Evolutionary conservation across 805 yeast species (phyloP).

Genomic region (Diddensiella caesifluorescens): DNA sequence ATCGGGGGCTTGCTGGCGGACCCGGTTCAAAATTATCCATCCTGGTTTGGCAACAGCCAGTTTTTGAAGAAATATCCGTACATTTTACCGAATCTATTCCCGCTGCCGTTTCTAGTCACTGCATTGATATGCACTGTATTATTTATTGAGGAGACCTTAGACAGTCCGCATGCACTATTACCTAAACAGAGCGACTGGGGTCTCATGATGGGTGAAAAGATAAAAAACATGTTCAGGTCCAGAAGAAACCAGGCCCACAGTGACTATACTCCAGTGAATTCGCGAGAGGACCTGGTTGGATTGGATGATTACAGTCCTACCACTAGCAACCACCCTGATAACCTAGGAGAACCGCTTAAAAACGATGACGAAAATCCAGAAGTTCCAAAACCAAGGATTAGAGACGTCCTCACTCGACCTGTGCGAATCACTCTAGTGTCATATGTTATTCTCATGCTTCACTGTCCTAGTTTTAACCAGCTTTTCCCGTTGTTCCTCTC

Average conservation of each 20-base stretch:
- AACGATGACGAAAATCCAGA: slow-evolving; percentile 5
- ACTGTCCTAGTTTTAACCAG: slow-evolving; percentile 46
- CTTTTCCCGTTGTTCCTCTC: slow-evolving; percentile 53
- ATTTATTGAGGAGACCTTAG: slow-evolving; percentile 24
- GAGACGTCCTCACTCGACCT: slow-evolving; percentile 20
- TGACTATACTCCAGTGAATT: background rate
- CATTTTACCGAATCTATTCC: slow-evolving; percentile 47
- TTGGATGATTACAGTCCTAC: background rate
- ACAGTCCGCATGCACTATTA: slow-evolving; percentile 13
- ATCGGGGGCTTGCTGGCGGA: slow-evolving; percentile 50
- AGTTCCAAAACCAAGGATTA: slow-evolving; percentile 9
- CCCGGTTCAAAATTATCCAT: slow-evolving; percentile 34
- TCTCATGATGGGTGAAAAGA: slow-evolving; percentile 17
- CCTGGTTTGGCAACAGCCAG: slow-evolving; percentile 23
- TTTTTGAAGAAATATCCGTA: slow-evolving; percentile 40
- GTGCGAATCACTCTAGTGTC: slow-evolving; percentile 21
- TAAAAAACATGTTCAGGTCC: background rate
- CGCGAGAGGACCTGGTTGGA: slow-evolving; percentile 4
- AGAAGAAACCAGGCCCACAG: background rate
- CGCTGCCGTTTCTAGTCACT: slow-evolving; percentile 35
- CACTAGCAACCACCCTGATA: background rate
- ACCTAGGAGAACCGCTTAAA: background rate
- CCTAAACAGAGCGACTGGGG: slow-evolving; percentile 19
- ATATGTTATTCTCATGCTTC: slow-evolving; percentile 37
- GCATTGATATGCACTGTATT: slow-evolving; percentile 19